Percentiles rank a stretch among this genome's conserved stretches.
Evolutionary conservation across 1,284 basidiomycete genomes (phyloP).

Genomic region (Ustilago loliicola): DNA sequence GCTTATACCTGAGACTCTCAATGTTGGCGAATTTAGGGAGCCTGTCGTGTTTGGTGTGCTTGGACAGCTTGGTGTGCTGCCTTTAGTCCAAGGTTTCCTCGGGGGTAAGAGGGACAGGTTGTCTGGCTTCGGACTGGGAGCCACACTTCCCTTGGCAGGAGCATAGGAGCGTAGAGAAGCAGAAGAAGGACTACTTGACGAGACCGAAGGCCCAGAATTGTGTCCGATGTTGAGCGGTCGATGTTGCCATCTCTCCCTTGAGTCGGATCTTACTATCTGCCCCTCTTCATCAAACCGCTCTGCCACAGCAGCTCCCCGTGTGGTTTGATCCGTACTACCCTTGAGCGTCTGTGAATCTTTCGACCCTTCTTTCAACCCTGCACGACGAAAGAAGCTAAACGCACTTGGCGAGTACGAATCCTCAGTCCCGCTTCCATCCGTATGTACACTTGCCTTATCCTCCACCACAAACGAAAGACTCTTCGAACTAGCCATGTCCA

Average conservation of each 20-base stretch:
- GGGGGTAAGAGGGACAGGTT: background rate
- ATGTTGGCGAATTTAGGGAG: background rate
- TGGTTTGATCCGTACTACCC: background rate
- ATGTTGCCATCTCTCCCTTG: conserved; percentile 4
- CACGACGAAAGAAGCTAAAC: conserved; percentile 28
- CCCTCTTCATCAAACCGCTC: background rate
- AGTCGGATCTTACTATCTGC: background rate
- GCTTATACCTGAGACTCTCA: background rate
- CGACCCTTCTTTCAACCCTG: background rate
- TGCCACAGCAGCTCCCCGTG: background rate
- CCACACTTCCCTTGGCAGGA: conserved; percentile 3
- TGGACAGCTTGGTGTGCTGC: background rate
- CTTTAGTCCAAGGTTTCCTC: background rate
- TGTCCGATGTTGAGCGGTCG: conserved; percentile 7
- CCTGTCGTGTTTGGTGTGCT: background rate
- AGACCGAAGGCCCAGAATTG: background rate
- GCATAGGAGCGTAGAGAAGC: conserved; percentile 9
- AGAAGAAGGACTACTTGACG: background rate
- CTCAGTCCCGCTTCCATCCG: conserved; percentile 12
- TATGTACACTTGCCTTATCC: conserved; percentile 14
- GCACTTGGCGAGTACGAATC: conserved; percentile 33
- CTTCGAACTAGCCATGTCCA: conserved; percentile 35
- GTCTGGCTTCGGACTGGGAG: background rate
- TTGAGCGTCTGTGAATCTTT: conserved; percentile 21
- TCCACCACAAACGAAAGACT: conserved; percentile 1